A percentile compares a stretch with the other conserved stretches of the same genome.
Evolutionary conservation across 192 early-diverging fungal genomes (phyloP).

Genomic region (Nowakowskiella sp.): DNA sequence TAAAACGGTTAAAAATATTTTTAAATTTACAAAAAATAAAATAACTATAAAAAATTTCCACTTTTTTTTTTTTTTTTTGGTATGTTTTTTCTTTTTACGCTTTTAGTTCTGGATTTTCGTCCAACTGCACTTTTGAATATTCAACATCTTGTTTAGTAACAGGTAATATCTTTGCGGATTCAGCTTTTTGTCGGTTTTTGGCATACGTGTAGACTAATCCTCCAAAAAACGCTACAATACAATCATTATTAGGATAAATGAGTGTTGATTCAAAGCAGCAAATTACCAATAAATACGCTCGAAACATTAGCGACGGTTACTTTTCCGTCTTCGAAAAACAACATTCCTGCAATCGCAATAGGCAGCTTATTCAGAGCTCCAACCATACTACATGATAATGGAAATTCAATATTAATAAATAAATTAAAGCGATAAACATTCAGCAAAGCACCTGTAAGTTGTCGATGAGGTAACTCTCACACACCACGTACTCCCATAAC

Average conservation of each 20-base stretch:
- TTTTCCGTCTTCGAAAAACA: slow-evolving; percentile 82
- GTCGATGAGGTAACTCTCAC: slow-evolving; percentile 56
- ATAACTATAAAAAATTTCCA: too few species aligned
- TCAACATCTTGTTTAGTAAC: too few species aligned
- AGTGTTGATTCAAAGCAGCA: not conserved
- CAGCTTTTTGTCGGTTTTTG: slow-evolving; percentile 23
- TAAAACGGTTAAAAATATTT: too few species aligned
- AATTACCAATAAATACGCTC: slow-evolving; percentile 74
- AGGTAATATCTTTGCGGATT: too few species aligned
- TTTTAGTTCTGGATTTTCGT: too few species aligned
- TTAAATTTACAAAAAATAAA: too few species aligned
- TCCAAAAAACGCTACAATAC: slow-evolving; percentile 15
- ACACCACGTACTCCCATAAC: slow-evolving; percentile 76
- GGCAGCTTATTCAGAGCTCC: slow-evolving; percentile 98
- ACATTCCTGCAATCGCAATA: slow-evolving; percentile 86
- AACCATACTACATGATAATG: slow-evolving; percentile 62
- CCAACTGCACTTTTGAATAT: too few species aligned
- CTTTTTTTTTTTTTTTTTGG: too few species aligned
- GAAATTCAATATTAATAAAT: slow-evolving; percentile 4
- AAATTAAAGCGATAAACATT: slow-evolving; percentile 14
- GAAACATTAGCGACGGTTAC: slow-evolving; percentile 72
- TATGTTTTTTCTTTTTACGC: too few species aligned
- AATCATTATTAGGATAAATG: too few species aligned
- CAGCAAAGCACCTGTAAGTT: slow-evolving; percentile 38
- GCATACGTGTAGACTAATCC: slow-evolving; percentile 22